Conservation (phyloP, 2,329 filamentous ascomycete species). For the Parastagonospora nodorum region DNA sequence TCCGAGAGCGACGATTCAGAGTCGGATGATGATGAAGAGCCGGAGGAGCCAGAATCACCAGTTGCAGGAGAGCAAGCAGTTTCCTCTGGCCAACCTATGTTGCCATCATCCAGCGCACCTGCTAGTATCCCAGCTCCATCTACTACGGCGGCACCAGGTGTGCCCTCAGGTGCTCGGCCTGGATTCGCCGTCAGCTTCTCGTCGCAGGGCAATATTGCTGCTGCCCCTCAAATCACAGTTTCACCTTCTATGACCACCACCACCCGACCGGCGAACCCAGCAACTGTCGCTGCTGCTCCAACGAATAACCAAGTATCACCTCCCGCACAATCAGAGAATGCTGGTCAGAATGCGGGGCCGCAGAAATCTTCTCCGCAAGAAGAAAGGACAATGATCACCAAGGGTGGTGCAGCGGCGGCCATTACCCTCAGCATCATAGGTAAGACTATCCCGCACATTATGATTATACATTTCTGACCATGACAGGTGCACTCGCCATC, state of each 20-base stretch:
- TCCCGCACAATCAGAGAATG: conserved; percentile 10
- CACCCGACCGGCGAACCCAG: conserved; percentile 2
- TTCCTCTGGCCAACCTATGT: not conserved
- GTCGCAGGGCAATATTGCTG: conserved; percentile 14
- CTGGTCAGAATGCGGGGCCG: conserved; percentile 6
- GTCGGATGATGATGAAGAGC: conserved; percentile 10
- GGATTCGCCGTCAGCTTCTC: conserved; percentile 8
- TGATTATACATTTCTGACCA: not conserved
- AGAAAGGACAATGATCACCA: conserved; percentile 26
- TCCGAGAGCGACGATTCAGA: conserved; percentile 16
- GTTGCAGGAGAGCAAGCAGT: not conserved
- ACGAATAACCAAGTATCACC: not conserved
- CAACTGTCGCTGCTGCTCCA: not conserved
- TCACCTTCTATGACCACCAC: conserved; percentile 1
- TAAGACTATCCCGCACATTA: conserved; percentile 7
- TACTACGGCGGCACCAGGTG: not conserved
- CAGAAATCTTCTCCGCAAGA: conserved; percentile 7
- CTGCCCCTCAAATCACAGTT: conserved; percentile 13
- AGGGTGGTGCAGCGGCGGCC: conserved; percentile 36
- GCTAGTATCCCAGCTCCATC: conserved; percentile 2
- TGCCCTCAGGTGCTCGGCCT: not conserved
- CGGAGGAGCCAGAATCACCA: conserved; percentile 16
- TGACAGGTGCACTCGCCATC: conserved; percentile 33
- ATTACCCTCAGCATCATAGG: conserved; percentile 40
- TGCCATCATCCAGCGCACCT: not conserved